Evolutionary conservation across 139 green algal species (phyloP), one percentile per base, ranked within the genome.

Genomic region (Diplosphaera chodatii): DNA sequence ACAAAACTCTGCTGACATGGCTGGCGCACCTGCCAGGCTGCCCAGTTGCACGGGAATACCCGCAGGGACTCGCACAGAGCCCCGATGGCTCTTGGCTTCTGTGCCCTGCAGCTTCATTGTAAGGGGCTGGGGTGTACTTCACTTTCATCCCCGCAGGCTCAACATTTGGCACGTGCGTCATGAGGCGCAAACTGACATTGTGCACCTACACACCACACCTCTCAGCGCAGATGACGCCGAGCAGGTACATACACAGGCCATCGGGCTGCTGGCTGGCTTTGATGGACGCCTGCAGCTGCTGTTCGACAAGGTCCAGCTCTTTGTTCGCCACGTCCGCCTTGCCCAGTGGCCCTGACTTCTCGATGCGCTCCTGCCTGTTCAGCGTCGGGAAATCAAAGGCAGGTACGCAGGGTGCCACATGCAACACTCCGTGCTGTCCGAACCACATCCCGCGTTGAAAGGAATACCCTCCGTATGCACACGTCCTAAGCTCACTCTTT

Each of bases 11-110:
- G n/a, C n/a, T n/a, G n/a, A n/a, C n/a, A n/a, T n/a, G 10, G 37
- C 10, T 48, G 37, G 4, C 73, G 32, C 56, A 90, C 87, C 86
- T 87, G 84, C 94, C 94, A 99, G 1, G 92, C 93, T 23, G 65
- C 76, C 94, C 94, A 98, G 80, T 98, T 92, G 81, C 86, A 94
- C 13, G 94, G 94, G 70, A 85, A 98, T 16, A 48, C 71, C 4
- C 30, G 62, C 33, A 96, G 71, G 0, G 87, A 88, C 30, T 64
- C 68, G 21, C 62, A 34, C 34, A 95, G 78, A 28, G 67, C 64
- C 13, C 40, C 59, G 34, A 78, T 70, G 5, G 89, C 89, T 62
- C 86, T 76, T 22, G 64, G 67, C 32, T 73, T 64, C 28, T 75
- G 70, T 25, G 78, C 79, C 55, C 72, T 77, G 77, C 70, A n/a